A percentile compares a stretch with the other conserved stretches of the same genome.
Evolutionary conservation across 2,329 filamentous ascomycete species (phyloP).

Genomic region (Zalaria sp.): DNA sequence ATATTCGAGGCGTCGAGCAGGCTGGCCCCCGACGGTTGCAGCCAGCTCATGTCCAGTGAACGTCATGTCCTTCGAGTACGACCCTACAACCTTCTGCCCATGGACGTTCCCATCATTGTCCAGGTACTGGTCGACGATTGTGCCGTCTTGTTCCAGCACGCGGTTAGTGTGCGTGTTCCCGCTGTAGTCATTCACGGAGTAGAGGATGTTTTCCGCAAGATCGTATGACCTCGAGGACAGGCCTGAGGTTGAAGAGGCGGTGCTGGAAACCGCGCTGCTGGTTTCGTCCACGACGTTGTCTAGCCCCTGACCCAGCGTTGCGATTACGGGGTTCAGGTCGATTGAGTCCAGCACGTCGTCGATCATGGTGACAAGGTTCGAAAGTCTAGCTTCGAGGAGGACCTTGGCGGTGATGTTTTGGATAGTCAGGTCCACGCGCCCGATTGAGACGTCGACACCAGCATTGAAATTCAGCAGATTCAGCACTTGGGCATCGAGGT

Average conservation of each 20-base stretch:
- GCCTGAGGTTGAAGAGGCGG: slow-evolving; percentile 6
- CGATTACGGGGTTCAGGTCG: slow-evolving; percentile 46
- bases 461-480: slow-evolving; percentile 46
- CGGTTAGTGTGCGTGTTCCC: slow-evolving; percentile 36
- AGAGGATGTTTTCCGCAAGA: slow-evolving; percentile 43
- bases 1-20: slow-evolving; percentile 11
- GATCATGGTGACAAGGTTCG: slow-evolving; percentile 47
- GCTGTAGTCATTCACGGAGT: slow-evolving; percentile 45
- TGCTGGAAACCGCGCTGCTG: slow-evolving; percentile 14
- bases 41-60: slow-evolving; percentile 21
- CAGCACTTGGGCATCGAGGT: slow-evolving; percentile 44
- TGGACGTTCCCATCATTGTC: slow-evolving; percentile 27
- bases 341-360: slow-evolving; percentile 43
- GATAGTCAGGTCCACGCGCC: slow-evolving; percentile 41
- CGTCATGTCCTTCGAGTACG: slow-evolving; percentile 46
- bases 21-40: slow-evolving; percentile 8
- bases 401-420: slow-evolving; percentile 46
- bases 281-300: slow-evolving; percentile 8
- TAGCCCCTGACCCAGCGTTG: slow-evolving; percentile 12
- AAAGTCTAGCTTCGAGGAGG: slow-evolving; percentile 43
- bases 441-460: slow-evolving; percentile 44
- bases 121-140: slow-evolving; percentile 46
- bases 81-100: slow-evolving; percentile 41
- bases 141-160: slow-evolving; percentile 43
- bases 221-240: slow-evolving; percentile 27